Base-by-base conservation (phyloP, 2,329 filamentous ascomycete genomes). In the Aspergillus awamori region DNA sequence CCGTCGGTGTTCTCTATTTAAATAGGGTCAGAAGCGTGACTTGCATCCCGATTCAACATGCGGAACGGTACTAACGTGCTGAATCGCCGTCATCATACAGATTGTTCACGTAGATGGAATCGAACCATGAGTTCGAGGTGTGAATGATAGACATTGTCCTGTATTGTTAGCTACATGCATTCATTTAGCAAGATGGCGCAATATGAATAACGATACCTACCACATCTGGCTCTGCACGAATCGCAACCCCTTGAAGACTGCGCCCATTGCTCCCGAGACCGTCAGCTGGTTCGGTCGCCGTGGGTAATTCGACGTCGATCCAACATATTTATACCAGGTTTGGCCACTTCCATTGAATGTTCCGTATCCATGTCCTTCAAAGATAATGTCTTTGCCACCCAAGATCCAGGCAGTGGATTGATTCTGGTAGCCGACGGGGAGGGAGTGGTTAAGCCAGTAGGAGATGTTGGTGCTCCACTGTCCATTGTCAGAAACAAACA, bases 151-250 rank as follows among this genome's bases (percentile, higher is more conserved):
- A 81, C 78, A 86, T 82, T 0, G 82, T 83, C 80, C 69, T 68
- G 38, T n/a, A 4, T 39, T 22, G 4, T 24, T 36, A 51, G 28
- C 5, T 7, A 4, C 4, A 26, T 5, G 26, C 4, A 26, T 7
- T 43, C 26, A 10, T 2, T n/a, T 13, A 36, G 26, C 6, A 26
- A 26, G 6, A 26, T 7, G 4, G 26, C 6, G 26, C 11, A 17
- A 33, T n/a, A 20, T 10, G 3, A 36, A 38, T 10, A 11, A 11
- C 13, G 3, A n/a, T 26, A 63, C 68, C 24, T 63, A 78, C 81
- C 85, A 87, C 85, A 87, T 87, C 72, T 87, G 85, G 62, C 80
- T 84, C 62, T 84, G 80, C 7, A 87, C 30, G 28, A 72, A 70
- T 2, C 60, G 62, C 1, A 72, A 11, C 0, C 70, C 69, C 20